These are phyloP conservation scores for Malus asiatica DNA, from an alignment of 306 rosid genomes.

Conservation along the genomic window DNA sequence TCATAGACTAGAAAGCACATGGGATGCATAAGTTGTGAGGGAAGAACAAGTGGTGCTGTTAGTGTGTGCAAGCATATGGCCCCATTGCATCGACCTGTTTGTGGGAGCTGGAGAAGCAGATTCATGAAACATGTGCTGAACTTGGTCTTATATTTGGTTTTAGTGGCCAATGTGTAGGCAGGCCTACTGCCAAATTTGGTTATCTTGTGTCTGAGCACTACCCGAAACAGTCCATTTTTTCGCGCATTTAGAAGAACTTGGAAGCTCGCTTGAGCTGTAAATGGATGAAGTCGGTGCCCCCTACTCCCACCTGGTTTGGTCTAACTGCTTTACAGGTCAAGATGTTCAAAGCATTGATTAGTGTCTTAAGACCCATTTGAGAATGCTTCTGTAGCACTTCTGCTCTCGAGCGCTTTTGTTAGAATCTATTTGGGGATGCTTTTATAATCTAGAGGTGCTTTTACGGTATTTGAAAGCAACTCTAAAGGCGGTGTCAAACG, in stretches of 20 bases:
- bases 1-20: not conserved
- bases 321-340: not conserved
- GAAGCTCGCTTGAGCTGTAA: too few relatives aligned
- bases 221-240: not conserved
- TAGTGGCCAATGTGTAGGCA: not conserved
- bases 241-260: not conserved
- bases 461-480: too few relatives aligned
- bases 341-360: too few relatives aligned
- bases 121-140: not conserved
- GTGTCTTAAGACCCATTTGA: too few relatives aligned
- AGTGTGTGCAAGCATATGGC: not conserved
- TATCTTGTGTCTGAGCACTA: not conserved
- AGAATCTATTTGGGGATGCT: too few relatives aligned
- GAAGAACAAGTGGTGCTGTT: not conserved
- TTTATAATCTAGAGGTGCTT: too few relatives aligned
- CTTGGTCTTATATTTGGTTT: not conserved
- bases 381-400: too few relatives aligned
- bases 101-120: not conserved
- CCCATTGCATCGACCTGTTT: not conserved
- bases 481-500: too few relatives aligned
- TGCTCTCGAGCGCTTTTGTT: too few relatives aligned
- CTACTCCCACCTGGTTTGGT: not conserved
- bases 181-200: not conserved
- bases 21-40: not conserved
- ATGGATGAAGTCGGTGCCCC: not conserved